Conservation (phyloP, 139 green algal genomes). For the Closterium sp. region DNA sequence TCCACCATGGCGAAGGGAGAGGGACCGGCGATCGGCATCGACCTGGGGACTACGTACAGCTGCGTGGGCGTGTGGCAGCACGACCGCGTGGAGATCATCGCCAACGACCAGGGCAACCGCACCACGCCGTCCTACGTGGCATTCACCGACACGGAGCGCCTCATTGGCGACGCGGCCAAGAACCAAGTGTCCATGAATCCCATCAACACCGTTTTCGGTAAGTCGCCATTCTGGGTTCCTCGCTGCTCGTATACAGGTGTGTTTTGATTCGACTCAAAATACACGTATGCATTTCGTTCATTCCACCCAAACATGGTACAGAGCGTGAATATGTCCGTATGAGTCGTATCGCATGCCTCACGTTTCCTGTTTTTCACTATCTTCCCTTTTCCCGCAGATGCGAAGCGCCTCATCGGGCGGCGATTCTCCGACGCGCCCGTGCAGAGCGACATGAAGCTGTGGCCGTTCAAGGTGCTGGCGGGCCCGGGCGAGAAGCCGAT, state of each 20-base stretch:
- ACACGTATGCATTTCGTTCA: too few species aligned
- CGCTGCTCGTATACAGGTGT: too few species aligned
- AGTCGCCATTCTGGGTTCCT: too few species aligned
- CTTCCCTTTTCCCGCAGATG: conserved; percentile 57
- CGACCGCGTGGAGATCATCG: conserved; percentile 76
- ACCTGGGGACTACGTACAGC: conserved; percentile 56
- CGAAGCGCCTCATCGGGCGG: conserved; percentile 96
- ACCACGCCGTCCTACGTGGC: conserved; percentile 94
- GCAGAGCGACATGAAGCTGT: conserved; percentile 91
- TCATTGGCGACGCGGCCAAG: conserved; percentile 85
- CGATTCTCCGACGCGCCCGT: conserved; percentile 80
- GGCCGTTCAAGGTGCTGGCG: conserved; percentile 72
- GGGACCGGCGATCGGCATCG: conserved; percentile 42
- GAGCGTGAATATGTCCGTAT: conserved; percentile 50
- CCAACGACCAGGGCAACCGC: conserved; percentile 80
- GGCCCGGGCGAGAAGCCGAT: conserved; percentile 83
- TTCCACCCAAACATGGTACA: background rate
- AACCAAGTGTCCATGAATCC: conserved; percentile 93
- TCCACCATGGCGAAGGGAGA: conserved; percentile 21
- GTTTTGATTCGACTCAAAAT: too few species aligned
- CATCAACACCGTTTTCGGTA: conserved; percentile 37
- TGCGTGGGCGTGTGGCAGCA: conserved; percentile 92
- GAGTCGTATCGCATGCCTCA: conserved; percentile 54
- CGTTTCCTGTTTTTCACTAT: background rate
- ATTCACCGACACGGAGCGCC: conserved; percentile 94